A percentile compares a stretch with the other conserved stretches of the same genome.
These are phyloP conservation scores for Trichoderma asperelloides DNA, from an alignment of 495 filamentous ascomycete genomes.

Conservation along the genomic window DNA sequence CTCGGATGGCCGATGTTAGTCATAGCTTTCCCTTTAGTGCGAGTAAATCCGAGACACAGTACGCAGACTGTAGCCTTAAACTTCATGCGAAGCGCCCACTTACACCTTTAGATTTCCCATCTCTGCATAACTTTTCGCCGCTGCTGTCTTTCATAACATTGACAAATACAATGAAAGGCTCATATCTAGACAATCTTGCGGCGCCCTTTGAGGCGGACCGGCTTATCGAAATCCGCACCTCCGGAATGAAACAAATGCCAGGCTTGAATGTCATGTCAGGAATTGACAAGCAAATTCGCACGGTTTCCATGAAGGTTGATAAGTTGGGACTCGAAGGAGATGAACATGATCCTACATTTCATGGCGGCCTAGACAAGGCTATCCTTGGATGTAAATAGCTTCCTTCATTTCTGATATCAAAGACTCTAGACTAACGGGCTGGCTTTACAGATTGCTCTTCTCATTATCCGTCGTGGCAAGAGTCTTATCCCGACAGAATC, in stretches of 20 bases:
- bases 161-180: background rate
- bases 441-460: conserved; percentile 33
- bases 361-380: conserved; percentile 48
- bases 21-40: background rate
- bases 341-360: conserved; percentile 47
- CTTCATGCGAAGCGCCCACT: background rate
- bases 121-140: background rate
- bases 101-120: background rate
- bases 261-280: conserved; percentile 35
- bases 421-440: background rate
- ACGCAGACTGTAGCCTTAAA: background rate
- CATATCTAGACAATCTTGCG: conserved; percentile 23
- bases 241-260: conserved; percentile 40
- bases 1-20: background rate
- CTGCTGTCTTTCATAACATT: background rate
- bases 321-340: conserved; percentile 41
- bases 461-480: conserved; percentile 42
- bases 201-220: conserved; percentile 35
- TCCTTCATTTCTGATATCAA: background rate
- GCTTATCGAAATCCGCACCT: conserved; percentile 44
- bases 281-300: conserved; percentile 40
- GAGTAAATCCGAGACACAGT: background rate
- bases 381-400: conserved; percentile 41
- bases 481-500: conserved; percentile 34
- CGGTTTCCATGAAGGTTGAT: conserved; percentile 32